Evolutionary conservation across 2,329 filamentous ascomycete species (phyloP).

Genomic region (Aureobasidium sp.): DNA sequence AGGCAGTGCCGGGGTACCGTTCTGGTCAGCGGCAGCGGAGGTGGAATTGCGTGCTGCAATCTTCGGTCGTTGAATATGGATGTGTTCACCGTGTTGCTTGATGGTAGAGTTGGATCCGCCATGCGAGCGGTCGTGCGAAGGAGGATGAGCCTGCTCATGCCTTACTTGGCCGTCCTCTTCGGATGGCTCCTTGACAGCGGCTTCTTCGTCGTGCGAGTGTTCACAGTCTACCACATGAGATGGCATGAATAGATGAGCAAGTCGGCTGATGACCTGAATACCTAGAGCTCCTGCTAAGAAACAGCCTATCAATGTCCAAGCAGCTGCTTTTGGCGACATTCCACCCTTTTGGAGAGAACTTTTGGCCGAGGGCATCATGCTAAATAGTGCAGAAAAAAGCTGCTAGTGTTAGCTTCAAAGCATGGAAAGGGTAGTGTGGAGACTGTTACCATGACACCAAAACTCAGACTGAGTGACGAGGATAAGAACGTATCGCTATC

Average conservation of each 20-base stretch:
- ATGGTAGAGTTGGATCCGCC: neutral
- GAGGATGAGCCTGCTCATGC: slow-evolving; percentile 24
- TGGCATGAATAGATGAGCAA: slow-evolving; percentile 67
- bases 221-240: slow-evolving; percentile 77
- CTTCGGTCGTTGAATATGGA: slow-evolving; percentile 2
- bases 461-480: slow-evolving; percentile 81
- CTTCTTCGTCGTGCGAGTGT: slow-evolving; percentile 58
- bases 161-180: slow-evolving; percentile 24
- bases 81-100: slow-evolving; percentile 11
- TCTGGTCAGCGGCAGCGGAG: neutral
- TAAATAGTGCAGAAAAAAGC: slow-evolving; percentile 88
- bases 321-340: slow-evolving; percentile 59
- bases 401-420: slow-evolving; percentile 32
- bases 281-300: slow-evolving; percentile 68
- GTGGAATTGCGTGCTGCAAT: neutral
- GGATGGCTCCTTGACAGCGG: slow-evolving; percentile 41
- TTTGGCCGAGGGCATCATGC: slow-evolving; percentile 84
- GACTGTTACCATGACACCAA: slow-evolving; percentile 79
- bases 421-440: neutral
- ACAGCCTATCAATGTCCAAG: slow-evolving; percentile 60
- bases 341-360: slow-evolving; percentile 66
- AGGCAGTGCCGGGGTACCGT: neutral
- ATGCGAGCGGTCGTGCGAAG: slow-evolving; percentile 10
- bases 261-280: slow-evolving; percentile 65
- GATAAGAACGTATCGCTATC: slow-evolving; percentile 85